Evolutionary conservation across 805 yeast genomes (phyloP), one percentile per base, ranked within the genome.

Genomic region (Helenozyma rhizophorensis): DNA sequence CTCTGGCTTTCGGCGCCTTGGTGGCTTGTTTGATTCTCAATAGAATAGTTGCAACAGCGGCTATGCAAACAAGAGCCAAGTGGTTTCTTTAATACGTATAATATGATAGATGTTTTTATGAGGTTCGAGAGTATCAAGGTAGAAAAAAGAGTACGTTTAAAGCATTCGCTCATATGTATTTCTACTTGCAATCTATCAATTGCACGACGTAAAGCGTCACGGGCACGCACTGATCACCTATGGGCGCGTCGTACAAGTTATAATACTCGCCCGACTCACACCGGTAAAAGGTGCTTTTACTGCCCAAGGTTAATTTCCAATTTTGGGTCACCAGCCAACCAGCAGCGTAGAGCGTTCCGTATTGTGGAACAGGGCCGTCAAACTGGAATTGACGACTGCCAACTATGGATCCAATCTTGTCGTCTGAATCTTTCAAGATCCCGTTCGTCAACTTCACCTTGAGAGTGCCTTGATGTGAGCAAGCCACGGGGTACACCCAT

Each of bases 331-430:
- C 51, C 23, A 58, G 55, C 70, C 70, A 65, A 2, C 66, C 66
- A 17, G 61, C 57, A 18, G 66, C 65, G 30, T 56, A 62, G 11
- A 61, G 36, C 10, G 67, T 43, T 12, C 67, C 68, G 37, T 53
- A 47, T 37, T 62, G 68, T 12, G 68, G 68, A 8, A 58, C 49
- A 6, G 68, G 67, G 1, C 67, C 68, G 38, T 65, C 70, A 35
- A 64, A 64, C 37, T 61, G 70, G 39, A 64, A 62, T 39, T 64
- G 68, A 27, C 54, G 55, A 26, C 57, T 56, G 3, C 55, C 50
- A 19, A 64, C 70, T 32, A 65, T 62, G 14, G 62, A 52, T 4
- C 68, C 70, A 32, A 62, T 56, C 34, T 68, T 42, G 31, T 53
- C 47, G 15, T 45, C 50, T 12, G 55, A 36, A 39, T 63, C 68